phyloP scores from a whole-genome alignment of 2,329 filamentous ascomycete species.

The Xylaria sp. region DNA sequence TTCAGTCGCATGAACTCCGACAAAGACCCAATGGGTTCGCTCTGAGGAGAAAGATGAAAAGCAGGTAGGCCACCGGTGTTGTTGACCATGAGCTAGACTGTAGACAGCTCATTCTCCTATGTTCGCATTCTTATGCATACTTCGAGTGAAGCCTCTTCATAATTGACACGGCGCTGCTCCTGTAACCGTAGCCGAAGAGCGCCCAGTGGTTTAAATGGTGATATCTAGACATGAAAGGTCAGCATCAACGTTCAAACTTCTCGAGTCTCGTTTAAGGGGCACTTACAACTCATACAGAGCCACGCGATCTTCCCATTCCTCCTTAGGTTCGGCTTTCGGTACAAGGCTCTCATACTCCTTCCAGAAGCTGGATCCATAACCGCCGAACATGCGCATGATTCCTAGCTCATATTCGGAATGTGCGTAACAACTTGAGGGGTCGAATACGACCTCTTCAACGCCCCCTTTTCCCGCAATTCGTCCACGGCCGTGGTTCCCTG shows the following conservation, averaged over 20 bases:
- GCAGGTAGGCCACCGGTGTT: not conserved
- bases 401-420: conserved; percentile 88
- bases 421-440: conserved; percentile 74
- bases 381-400: conserved; percentile 96
- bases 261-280: not conserved
- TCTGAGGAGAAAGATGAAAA: not conserved
- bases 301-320: conserved; percentile 81
- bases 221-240: conserved; percentile 49
- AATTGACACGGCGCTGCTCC: conserved; percentile 68
- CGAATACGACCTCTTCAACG: conserved; percentile 72
- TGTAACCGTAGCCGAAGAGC: conserved; percentile 77
- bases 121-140: conserved; percentile 41
- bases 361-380: conserved; percentile 68
- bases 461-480: conserved; percentile 48
- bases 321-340: conserved; percentile 71
- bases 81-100: not conserved
- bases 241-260: not conserved
- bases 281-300: conserved; percentile 76
- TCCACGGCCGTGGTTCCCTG: conserved; percentile 70
- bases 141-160: conserved; percentile 70
- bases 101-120: not conserved
- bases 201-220: conserved; percentile 87
- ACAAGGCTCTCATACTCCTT: conserved; percentile 70
- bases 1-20: not conserved
- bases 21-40: not conserved